A percentile compares a stretch with the other conserved stretches of the same genome.
phyloP scores from a whole-genome alignment of 306 rosid genomes.

The Casuarina equisetifolia region DNA sequence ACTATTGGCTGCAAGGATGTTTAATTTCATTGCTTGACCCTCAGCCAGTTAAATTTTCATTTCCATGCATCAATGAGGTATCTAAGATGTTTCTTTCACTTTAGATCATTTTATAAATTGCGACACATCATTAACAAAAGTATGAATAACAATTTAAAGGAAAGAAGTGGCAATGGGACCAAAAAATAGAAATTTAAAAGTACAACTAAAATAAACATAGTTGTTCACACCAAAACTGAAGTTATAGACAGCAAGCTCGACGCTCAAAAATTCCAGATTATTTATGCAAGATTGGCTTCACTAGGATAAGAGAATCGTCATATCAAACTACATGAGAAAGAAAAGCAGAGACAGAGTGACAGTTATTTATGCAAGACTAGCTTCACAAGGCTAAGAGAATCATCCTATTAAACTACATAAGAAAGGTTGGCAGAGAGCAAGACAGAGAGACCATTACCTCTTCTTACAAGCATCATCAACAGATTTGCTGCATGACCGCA shows the following conservation, averaged over 20 bases:
- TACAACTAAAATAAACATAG: background rate
- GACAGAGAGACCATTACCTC: conserved; percentile 33
- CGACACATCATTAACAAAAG: background rate
- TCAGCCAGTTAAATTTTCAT: background rate
- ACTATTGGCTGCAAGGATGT: background rate
- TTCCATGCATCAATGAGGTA: background rate
- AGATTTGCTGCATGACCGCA: conserved; percentile 40
- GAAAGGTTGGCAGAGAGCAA: background rate
- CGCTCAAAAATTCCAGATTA: background rate
- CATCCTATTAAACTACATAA: background rate
- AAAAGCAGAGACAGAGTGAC: background rate
- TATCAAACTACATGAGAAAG: background rate
- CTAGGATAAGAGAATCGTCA: background rate
- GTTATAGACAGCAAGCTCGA: background rate
- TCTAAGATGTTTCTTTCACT: background rate
- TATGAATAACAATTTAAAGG: background rate
- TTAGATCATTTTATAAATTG: background rate
- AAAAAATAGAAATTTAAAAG: background rate
- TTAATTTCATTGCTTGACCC: background rate
- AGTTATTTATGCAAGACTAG: background rate
- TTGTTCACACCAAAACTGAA: background rate
- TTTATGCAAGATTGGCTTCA: background rate
- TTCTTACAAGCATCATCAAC: conserved; percentile 37
- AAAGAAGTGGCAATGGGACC: background rate
- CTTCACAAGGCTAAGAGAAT: background rate